These are phyloP conservation scores for Chlorella sorokiniana DNA, from an alignment of 139 green algal species.

Conservation along the genomic window DNA sequence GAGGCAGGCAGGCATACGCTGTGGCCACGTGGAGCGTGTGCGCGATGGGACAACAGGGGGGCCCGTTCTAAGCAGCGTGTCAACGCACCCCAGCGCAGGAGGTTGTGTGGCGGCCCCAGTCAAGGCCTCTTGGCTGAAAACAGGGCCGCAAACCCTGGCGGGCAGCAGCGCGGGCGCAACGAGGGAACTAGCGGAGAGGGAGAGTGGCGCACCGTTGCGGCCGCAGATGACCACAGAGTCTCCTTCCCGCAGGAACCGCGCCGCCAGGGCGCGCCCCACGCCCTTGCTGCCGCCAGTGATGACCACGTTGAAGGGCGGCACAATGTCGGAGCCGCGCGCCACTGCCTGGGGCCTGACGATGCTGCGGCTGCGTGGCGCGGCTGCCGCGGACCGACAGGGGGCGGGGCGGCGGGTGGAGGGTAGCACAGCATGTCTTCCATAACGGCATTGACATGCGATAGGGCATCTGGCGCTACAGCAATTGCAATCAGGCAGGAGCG, in stretches of 20 bases:
- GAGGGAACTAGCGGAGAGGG: neutral
- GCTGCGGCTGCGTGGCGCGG: neutral
- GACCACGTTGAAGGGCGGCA: slow-evolving; percentile 54
- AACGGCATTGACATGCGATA: neutral
- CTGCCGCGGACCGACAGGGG: too few relatives aligned
- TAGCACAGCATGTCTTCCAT: too few relatives aligned
- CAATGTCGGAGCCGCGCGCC: neutral
- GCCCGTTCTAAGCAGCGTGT: too few relatives aligned
- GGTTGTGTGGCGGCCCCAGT: too few relatives aligned
- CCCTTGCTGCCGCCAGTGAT: slow-evolving; percentile 67
- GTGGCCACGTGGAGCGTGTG: too few relatives aligned
- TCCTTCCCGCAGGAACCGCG: slow-evolving; percentile 70
- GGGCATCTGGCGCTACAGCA: neutral
- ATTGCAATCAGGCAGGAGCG: neutral
- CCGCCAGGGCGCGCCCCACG: slow-evolving; percentile 80
- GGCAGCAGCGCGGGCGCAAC: neutral
- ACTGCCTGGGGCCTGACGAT: neutral
- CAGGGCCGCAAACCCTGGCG: too few relatives aligned
- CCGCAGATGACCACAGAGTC: slow-evolving; percentile 82
- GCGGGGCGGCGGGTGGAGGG: too few relatives aligned
- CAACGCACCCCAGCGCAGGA: too few relatives aligned
- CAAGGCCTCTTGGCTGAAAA: too few relatives aligned
- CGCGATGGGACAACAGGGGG: too few relatives aligned
- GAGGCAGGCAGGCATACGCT: too few relatives aligned
- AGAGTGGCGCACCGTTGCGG: slow-evolving; percentile 48